phyloP scores from a whole-genome alignment of 2,329 filamentous ascomycete species.

The Nemania sp. region DNA sequence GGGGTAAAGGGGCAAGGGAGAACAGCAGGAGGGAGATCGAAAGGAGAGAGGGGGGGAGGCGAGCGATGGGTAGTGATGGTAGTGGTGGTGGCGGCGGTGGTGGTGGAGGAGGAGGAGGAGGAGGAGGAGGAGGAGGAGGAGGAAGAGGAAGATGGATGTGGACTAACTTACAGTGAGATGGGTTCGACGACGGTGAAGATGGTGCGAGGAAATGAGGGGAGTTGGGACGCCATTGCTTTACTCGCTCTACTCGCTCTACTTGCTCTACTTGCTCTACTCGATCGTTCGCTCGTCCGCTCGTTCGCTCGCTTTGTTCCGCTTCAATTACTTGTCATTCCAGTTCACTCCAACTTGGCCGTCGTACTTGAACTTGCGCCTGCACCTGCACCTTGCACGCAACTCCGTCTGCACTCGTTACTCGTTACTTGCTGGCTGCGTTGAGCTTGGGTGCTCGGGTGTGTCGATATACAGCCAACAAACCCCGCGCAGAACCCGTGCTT shows the following conservation, averaged over 20 bases:
- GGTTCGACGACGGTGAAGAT: slow-evolving; percentile 78
- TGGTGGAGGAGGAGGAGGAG: neutral
- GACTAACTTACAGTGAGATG: slow-evolving; percentile 69
- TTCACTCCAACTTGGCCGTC: neutral
- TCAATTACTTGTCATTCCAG: neutral
- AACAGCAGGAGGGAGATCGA: no score
- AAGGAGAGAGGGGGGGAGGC: no score
- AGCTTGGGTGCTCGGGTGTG: neutral
- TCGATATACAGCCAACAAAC: neutral
- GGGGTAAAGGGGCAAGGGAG: no score
- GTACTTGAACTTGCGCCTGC: neutral
- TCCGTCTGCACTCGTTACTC: no score
- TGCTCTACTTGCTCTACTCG: no score
- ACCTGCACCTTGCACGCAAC: neutral
- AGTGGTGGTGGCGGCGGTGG: no score
- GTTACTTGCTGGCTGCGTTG: neutral
- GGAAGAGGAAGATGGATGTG: neutral
- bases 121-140: neutral
- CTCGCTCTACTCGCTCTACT: no score
- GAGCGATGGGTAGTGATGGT: neutral
- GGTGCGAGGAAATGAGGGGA: slow-evolving; percentile 73
- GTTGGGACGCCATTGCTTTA: slow-evolving; percentile 67
- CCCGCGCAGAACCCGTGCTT: neutral
- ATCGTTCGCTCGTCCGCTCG: neutral
- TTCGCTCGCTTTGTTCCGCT: neutral